These are phyloP conservation scores for Dactylella cylindrospora DNA, from an alignment of 2,329 filamentous ascomycete genomes.

Conservation along the genomic window DNA sequence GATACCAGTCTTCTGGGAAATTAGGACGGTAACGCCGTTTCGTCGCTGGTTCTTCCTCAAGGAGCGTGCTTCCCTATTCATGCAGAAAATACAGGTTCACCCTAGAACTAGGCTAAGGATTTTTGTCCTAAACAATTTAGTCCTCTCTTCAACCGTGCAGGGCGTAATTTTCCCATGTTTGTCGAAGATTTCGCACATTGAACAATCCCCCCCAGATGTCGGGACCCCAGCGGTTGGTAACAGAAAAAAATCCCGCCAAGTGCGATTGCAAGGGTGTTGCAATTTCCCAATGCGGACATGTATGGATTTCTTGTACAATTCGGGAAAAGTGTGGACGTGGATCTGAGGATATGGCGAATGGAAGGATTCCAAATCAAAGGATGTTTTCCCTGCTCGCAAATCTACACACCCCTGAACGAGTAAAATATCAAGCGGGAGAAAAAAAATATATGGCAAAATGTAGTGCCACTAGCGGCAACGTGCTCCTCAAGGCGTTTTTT, in stretches of 20 bases:
- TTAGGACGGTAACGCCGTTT: slow-evolving; percentile 9
- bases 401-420: not conserved
- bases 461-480: too few species aligned
- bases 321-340: slow-evolving; percentile 12
- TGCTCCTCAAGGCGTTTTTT: too few species aligned
- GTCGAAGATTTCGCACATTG: too few species aligned
- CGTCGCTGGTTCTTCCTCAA: slow-evolving; percentile 3
- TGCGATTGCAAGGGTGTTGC: slow-evolving; percentile 3
- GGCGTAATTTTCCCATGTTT: slow-evolving; percentile 12
- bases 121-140: too few species aligned
- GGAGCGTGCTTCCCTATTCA: slow-evolving; percentile 19
- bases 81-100: too few species aligned
- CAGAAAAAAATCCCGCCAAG: slow-evolving; percentile 16
- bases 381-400: slow-evolving; percentile 20
- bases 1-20: not conserved
- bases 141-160: not conserved
- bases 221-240: too few species aligned
- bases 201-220: too few species aligned
- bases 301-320: slow-evolving; percentile 36
- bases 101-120: slow-evolving; percentile 12
- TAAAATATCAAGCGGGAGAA: too few species aligned
- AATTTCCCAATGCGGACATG: slow-evolving; percentile 31
- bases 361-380: slow-evolving; percentile 40
- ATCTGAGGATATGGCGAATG: too few species aligned
- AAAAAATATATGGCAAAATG: too few species aligned